These are phyloP conservation scores for Rhizomucor miehei DNA, from an alignment of 371 early-diverging fungal species.

Conservation along the genomic window DNA sequence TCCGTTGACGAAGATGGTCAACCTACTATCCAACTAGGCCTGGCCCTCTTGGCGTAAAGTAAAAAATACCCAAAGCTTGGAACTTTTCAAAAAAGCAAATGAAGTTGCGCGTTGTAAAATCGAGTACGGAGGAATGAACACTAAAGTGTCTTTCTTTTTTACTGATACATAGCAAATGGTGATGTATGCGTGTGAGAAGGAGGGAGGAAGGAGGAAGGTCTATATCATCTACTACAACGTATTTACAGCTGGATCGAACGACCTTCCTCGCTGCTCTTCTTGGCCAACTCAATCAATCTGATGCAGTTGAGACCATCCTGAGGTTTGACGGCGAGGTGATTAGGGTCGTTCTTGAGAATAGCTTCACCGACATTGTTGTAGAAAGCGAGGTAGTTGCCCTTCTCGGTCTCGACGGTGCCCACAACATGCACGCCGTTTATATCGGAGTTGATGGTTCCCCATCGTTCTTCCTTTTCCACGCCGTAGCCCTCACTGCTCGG, in stretches of 20 bases:
- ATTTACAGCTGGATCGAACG: conserved; percentile 27
- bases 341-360: conserved; percentile 44
- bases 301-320: conserved; percentile 69
- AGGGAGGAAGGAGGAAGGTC: too few relatives aligned
- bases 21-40: conserved; percentile 47
- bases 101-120: too few relatives aligned
- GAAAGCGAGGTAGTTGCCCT: conserved; percentile 59
- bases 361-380: conserved; percentile 67
- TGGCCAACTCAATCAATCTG: conserved; percentile 68
- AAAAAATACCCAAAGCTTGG: background rate
- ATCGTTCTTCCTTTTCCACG: conserved; percentile 43
- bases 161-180: too few relatives aligned
- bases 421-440: conserved; percentile 50
- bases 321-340: conserved; percentile 56
- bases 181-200: too few relatives aligned
- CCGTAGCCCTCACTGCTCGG: conserved; percentile 54
- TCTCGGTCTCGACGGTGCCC: conserved; percentile 57
- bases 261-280: conserved; percentile 58
- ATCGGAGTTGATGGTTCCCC: conserved; percentile 58
- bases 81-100: too few relatives aligned
- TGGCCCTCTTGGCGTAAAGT: conserved; percentile 8
- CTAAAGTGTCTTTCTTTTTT: too few relatives aligned
- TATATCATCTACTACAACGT: background rate
- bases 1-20: conserved; percentile 54
- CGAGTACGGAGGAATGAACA: too few relatives aligned